Evolutionary conservation across 2,329 filamentous ascomycete species (phyloP).

Genomic region (Zymoseptoria ardabiliae): DNA sequence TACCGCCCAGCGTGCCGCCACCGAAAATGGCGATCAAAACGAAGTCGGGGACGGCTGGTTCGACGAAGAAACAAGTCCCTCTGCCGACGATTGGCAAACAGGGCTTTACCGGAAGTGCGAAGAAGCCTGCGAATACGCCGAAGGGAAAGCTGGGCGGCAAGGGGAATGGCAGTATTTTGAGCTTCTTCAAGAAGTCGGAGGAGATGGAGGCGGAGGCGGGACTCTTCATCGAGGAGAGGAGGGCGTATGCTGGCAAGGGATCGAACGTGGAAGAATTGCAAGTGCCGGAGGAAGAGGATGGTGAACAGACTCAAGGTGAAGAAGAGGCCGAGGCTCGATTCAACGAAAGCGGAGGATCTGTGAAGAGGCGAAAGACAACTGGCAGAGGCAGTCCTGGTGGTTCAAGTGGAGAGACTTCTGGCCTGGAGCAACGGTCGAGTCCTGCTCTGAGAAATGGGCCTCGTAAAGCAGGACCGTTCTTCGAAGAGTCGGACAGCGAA

Average conservation of each 20-base stretch:
- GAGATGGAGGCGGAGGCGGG: slow-evolving; percentile 18
- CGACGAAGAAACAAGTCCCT: slow-evolving; percentile 14
- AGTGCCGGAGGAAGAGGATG: background rate
- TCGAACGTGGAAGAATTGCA: background rate
- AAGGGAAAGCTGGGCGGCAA: slow-evolving; percentile 35
- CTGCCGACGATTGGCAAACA: slow-evolving; percentile 26
- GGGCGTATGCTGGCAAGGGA: background rate
- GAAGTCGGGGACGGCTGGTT: slow-evolving; percentile 7
- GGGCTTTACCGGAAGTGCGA: slow-evolving; percentile 25
- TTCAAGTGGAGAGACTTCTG: background rate
- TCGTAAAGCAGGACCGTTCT: slow-evolving; percentile 51
- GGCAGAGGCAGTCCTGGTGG: slow-evolving; percentile 4
- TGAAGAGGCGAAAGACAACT: slow-evolving; percentile 36
- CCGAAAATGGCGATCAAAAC: slow-evolving; percentile 27
- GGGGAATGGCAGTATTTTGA: slow-evolving; percentile 46
- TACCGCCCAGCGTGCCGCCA: slow-evolving; percentile 23
- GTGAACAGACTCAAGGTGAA: background rate
- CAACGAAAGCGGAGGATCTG: slow-evolving; percentile 37
- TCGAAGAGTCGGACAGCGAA: slow-evolving; percentile 63
- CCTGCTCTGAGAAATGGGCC: background rate
- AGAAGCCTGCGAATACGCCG: slow-evolving; percentile 28
- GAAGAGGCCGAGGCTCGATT: slow-evolving; percentile 29
- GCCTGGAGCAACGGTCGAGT: background rate
- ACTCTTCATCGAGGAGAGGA: slow-evolving; percentile 32
- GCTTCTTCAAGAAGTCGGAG: slow-evolving; percentile 47